Evolutionary conservation across 116 monocot species (phyloP).

Genomic region (Iris pallida): DNA sequence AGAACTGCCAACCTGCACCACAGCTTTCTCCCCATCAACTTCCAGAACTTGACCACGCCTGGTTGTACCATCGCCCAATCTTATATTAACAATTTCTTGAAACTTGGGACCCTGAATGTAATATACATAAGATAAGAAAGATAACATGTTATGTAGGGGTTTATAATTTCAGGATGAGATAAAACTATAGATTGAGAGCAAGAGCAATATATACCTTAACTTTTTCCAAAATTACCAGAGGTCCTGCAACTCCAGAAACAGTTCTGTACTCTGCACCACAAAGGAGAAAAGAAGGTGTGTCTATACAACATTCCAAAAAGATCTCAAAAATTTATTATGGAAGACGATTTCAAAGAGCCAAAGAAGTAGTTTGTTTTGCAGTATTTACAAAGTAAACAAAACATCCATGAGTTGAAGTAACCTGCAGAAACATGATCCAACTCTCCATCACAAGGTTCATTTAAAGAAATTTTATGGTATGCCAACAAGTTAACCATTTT

Average conservation of each 20-base stretch:
- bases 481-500: not conserved
- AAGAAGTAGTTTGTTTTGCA: not conserved
- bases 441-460: not conserved
- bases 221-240: constrained; percentile 95
- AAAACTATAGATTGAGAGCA: not conserved
- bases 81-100: constrained; percentile 98
- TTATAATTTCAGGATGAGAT: not conserved
- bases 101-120: constrained; percentile 85
- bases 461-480: not conserved
- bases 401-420: not conserved
- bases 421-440: not conserved
- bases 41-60: constrained; percentile 98
- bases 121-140: not conserved
- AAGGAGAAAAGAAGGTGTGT: not conserved
- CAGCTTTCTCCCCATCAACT: constrained; percentile 99
- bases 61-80: constrained; percentile 88
- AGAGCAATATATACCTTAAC: constrained; percentile 60
- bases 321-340: not conserved
- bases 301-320: not conserved
- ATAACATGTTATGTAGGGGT: not conserved
- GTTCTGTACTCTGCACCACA: constrained; percentile 81
- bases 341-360: not conserved
- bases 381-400: not conserved
- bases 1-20: constrained; percentile 71
- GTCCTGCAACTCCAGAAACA: constrained; percentile 91